Percentiles rank a stretch among this genome's conserved stretches.
phyloP scores from a whole-genome alignment of 1,284 basidiomycete species.

The Heliocybe sulcata region DNA sequence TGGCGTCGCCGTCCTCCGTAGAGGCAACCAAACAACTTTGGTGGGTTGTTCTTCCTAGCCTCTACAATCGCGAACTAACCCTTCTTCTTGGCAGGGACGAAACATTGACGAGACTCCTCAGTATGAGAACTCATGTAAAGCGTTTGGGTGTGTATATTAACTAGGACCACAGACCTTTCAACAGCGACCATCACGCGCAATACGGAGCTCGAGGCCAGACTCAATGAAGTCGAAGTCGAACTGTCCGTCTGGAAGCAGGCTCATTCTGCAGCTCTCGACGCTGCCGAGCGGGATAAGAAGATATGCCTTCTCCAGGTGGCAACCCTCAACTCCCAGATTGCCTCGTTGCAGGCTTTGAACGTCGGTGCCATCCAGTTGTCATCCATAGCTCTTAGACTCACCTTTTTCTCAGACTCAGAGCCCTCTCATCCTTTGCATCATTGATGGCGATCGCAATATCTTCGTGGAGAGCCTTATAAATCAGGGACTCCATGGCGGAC shows the following conservation, averaged over 20 bases:
- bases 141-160: background rate
- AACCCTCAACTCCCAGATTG: slow-evolving; percentile 53
- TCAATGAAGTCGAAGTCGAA: slow-evolving; percentile 63
- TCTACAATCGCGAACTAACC: background rate
- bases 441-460: slow-evolving; percentile 66
- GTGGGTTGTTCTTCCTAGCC: background rate
- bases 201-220: slow-evolving; percentile 48
- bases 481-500: slow-evolving; percentile 63
- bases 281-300: slow-evolving; percentile 49
- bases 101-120: slow-evolving; percentile 48
- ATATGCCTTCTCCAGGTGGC: slow-evolving; percentile 57
- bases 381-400: background rate
- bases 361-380: slow-evolving; percentile 24
- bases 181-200: slow-evolving; percentile 56
- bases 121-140: slow-evolving; percentile 22
- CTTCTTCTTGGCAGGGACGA: slow-evolving; percentile 44
- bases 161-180: slow-evolving; percentile 42
- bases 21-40: slow-evolving; percentile 3
- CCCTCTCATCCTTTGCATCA: slow-evolving; percentile 62
- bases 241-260: slow-evolving; percentile 64
- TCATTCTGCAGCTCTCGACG: slow-evolving; percentile 49
- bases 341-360: slow-evolving; percentile 46
- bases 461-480: slow-evolving; percentile 51
- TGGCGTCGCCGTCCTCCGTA: slow-evolving; percentile 1
- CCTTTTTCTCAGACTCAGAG: slow-evolving; percentile 38